Percentiles rank a stretch among this genome's conserved stretches.
phyloP scores from a whole-genome alignment of 106 monocot genomes.

The Dactylorhiza incarnata region DNA sequence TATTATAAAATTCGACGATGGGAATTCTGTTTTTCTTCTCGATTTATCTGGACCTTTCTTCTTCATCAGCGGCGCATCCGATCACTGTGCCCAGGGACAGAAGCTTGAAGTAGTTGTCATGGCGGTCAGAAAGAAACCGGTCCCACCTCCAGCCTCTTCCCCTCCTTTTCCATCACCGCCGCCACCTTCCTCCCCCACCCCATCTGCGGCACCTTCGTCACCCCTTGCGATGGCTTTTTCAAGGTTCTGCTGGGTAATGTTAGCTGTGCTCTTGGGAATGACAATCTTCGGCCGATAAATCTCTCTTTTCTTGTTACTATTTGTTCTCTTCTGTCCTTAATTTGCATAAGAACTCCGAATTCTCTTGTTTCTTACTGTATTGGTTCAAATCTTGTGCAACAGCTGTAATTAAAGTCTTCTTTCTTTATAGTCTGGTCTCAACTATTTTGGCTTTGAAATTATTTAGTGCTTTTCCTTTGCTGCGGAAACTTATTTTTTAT shows the following conservation, averaged over 20 bases:
- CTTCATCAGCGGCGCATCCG: conserved; percentile 53
- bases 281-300: no score
- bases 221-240: neutral
- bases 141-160: neutral
- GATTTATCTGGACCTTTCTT: conserved; percentile 54
- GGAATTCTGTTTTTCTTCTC: conserved; percentile 39
- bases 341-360: no score
- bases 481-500: no score
- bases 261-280: neutral
- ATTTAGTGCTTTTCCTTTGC: no score
- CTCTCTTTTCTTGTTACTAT: no score
- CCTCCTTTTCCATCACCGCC: neutral
- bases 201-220: neutral
- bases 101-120: conserved; percentile 56
- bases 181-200: neutral
- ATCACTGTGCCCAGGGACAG: conserved; percentile 50
- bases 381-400: no score
- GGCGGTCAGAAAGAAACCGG: conserved; percentile 10
- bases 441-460: no score
- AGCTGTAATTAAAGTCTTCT: no score
- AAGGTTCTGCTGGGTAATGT: neutral
- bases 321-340: no score
- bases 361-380: no score
- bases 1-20: conserved; percentile 28
- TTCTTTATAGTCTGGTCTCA: no score